A percentile compares a stretch with the other conserved stretches of the same genome.
These are phyloP conservation scores for Trypanosoma mega DNA, from an alignment of 208 protist genomes.

Conservation along the genomic window DNA sequence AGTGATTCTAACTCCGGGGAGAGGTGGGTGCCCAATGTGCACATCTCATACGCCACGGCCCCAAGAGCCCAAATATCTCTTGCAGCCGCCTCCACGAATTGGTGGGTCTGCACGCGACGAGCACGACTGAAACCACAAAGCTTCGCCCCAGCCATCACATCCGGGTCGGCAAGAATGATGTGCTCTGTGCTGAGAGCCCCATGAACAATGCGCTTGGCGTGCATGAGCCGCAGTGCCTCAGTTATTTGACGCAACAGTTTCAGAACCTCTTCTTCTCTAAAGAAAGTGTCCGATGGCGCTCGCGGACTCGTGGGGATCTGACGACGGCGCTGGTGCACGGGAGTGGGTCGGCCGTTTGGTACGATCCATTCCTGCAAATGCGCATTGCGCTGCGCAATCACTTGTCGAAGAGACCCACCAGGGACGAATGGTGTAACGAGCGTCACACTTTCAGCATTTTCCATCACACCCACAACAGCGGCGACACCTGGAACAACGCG, in stretches of 20 bases:
- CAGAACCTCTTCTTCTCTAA: neutral
- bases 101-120: too few species aligned
- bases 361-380: neutral
- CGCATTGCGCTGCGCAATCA: neutral
- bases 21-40: neutral
- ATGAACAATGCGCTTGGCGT: neutral
- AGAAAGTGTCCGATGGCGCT: too few species aligned
- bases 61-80: slow-evolving; percentile 8
- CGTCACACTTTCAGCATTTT: neutral
- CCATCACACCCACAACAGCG: neutral
- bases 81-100: too few species aligned
- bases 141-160: too few species aligned
- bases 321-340: too few species aligned
- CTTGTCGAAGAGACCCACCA: slow-evolving; percentile 1
- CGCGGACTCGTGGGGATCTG: too few species aligned
- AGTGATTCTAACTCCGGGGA: neutral
- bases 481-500: neutral
- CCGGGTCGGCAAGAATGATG: neutral
- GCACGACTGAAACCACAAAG: neutral
- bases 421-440: neutral
- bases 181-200: neutral
- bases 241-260: neutral
- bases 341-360: too few species aligned
- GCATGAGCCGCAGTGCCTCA: neutral
- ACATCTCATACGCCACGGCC: slow-evolving; percentile 11